These are phyloP conservation scores for Fusarium stilboides DNA, from an alignment of 2,329 filamentous ascomycete species.

Conservation along the genomic window DNA sequence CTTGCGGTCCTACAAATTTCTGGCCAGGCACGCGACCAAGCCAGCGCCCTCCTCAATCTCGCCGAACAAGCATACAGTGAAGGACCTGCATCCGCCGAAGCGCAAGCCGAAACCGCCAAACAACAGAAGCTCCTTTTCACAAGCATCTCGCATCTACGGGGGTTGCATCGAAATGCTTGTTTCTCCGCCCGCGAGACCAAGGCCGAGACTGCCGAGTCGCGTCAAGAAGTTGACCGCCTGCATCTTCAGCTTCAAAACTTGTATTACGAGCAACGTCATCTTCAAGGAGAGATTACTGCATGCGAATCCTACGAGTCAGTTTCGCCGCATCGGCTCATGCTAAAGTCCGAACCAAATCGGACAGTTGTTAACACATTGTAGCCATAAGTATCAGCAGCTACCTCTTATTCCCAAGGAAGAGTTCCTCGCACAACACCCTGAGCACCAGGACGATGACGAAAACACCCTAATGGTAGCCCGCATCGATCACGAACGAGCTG, in stretches of 20 bases:
- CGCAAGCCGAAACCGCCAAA: constrained; percentile 74
- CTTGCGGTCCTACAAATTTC: constrained; percentile 79
- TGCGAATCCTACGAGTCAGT: constrained; percentile 93
- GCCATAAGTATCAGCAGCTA: constrained; percentile 89
- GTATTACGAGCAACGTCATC: constrained; percentile 94
- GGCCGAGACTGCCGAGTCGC: constrained; percentile 84
- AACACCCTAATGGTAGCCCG: constrained; percentile 89
- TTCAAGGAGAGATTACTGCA: constrained; percentile 89
- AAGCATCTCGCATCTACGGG: constrained; percentile 84
- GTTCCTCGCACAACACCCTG: constrained; percentile 82
- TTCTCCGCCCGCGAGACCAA: constrained; percentile 89
- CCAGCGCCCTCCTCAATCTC: constrained; percentile 73
- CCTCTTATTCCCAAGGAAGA: constrained; percentile 88
- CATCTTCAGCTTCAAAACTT: constrained; percentile 96
- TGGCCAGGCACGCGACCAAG: constrained; percentile 80
- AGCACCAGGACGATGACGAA: constrained; percentile 80
- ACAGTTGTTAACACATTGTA: constrained; percentile 55
- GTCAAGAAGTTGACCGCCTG: constrained; percentile 91
- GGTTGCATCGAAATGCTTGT: constrained; percentile 85
- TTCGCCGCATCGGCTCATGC: neutral
- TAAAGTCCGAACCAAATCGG: neutral
- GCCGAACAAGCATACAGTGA: constrained; percentile 62
- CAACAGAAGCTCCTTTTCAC: constrained; percentile 86
- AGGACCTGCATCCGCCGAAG: constrained; percentile 60
- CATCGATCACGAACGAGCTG: constrained; percentile 90